Evolutionary conservation across 2,329 filamentous ascomycete genomes (phyloP).

Genomic region (Mollisia scopiformis): DNA sequence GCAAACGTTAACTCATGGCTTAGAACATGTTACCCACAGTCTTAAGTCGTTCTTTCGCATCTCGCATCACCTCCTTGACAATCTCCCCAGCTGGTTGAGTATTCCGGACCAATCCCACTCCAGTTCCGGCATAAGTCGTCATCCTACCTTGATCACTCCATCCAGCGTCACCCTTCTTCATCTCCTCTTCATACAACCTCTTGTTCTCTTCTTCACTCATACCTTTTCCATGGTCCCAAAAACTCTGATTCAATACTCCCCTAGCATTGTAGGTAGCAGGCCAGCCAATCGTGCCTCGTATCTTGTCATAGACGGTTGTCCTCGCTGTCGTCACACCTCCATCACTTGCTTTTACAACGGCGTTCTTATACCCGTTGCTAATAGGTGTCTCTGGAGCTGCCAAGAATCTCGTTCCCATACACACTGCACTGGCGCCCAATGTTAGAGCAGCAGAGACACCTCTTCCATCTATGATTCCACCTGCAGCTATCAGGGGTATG

Average conservation of each 20-base stretch:
- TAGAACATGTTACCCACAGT: background rate
- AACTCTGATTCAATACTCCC: conserved; percentile 60
- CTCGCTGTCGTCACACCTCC: conserved; percentile 54
- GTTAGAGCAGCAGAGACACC: conserved; percentile 39
- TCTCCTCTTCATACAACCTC: conserved; percentile 45
- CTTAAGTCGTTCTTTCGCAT: background rate
- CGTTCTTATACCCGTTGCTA: conserved; percentile 48
- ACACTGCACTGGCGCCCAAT: conserved; percentile 45
- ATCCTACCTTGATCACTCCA: conserved; percentile 56
- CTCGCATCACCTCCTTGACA: conserved; percentile 43
- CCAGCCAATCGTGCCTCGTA: conserved; percentile 61
- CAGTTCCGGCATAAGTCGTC: conserved; percentile 65
- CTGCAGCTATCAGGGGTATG: conserved; percentile 38
- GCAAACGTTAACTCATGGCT: conserved; percentile 45
- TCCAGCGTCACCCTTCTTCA: conserved; percentile 51
- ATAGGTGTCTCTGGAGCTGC: conserved; percentile 49
- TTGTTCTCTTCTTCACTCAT: conserved; percentile 44
- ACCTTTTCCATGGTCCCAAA: conserved; percentile 42
- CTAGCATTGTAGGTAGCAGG: conserved; percentile 58
- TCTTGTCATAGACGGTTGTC: conserved; percentile 52
- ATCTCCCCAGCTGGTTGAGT: conserved; percentile 55
- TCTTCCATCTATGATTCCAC: conserved; percentile 41
- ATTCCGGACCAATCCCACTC: conserved; percentile 58
- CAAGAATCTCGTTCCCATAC: conserved; percentile 54
- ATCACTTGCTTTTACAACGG: conserved; percentile 49